phyloP scores from a whole-genome alignment of 768 basidiomycete species.

The Erythrobasidium yunnanense region DNA sequence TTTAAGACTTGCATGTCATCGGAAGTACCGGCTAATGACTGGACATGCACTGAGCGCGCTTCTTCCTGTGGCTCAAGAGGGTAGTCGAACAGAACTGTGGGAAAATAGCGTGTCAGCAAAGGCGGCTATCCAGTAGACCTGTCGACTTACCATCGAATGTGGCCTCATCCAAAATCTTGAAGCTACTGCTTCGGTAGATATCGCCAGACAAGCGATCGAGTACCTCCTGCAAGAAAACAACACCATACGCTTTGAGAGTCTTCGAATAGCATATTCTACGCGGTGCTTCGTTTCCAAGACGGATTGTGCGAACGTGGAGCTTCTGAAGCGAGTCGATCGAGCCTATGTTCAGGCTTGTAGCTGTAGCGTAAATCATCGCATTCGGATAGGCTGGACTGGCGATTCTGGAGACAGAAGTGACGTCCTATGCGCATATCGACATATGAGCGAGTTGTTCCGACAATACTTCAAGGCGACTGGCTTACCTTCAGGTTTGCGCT shows the following conservation, averaged over 20 bases:
- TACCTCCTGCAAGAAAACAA: constrained; percentile 52
- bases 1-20: constrained; percentile 19
- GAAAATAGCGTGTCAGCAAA: background rate
- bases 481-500: constrained; percentile 60
- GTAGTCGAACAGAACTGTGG: background rate
- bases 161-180: constrained; percentile 58
- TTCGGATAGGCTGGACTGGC: constrained; percentile 48
- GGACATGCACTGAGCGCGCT: constrained; percentile 4
- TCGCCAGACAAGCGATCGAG: constrained; percentile 52
- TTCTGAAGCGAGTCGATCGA: constrained; percentile 58
- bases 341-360: constrained; percentile 55
- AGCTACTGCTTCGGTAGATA: constrained; percentile 49
- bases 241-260: constrained; percentile 52
- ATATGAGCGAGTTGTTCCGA: background rate
- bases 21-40: background rate
- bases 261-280: constrained; percentile 56
- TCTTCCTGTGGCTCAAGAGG: background rate
- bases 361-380: constrained; percentile 54
- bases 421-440: constrained; percentile 44
- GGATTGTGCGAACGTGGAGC: constrained; percentile 65
- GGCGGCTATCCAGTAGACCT: background rate
- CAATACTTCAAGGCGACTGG: background rate
- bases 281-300: constrained; percentile 63
- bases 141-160: constrained; percentile 53
- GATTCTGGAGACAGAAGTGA: constrained; percentile 49